Percentiles rank a stretch among this genome's conserved stretches.
These are phyloP conservation scores for Candida hungchunana DNA, from an alignment of 805 yeast species.

Conservation along the genomic window DNA sequence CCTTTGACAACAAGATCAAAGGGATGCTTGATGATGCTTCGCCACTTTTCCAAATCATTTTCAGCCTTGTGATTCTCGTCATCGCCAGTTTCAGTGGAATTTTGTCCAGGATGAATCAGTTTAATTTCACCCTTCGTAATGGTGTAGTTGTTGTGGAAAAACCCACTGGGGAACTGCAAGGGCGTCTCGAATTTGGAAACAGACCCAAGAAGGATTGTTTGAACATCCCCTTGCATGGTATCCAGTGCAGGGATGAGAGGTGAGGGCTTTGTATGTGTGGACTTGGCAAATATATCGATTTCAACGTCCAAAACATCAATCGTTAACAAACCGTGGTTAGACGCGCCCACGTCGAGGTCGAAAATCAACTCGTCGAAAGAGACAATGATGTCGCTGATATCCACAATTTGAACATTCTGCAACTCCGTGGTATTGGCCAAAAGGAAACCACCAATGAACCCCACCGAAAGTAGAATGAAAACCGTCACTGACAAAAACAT, in stretches of 20 bases:
- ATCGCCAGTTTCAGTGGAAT: slow-evolving; percentile 24
- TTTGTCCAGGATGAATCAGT: slow-evolving; percentile 66
- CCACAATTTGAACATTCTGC: slow-evolving; percentile 54
- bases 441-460: slow-evolving; percentile 79
- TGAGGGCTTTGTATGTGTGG: slow-evolving; percentile 38
- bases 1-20: slow-evolving; percentile 86
- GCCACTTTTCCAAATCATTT: slow-evolving; percentile 58
- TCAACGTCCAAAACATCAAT: slow-evolving; percentile 62
- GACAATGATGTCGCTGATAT: slow-evolving; percentile 68
- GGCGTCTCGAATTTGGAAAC: slow-evolving; percentile 66
- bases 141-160: slow-evolving; percentile 58
- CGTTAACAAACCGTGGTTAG: slow-evolving; percentile 82
- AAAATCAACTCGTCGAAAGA: slow-evolving; percentile 83
- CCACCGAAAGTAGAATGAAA: slow-evolving; percentile 54
- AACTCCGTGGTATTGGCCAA: slow-evolving; percentile 85
- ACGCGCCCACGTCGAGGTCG: slow-evolving; percentile 70
- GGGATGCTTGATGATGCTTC: slow-evolving; percentile 65
- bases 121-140: slow-evolving; percentile 67
- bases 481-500: slow-evolving; percentile 33
- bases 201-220: slow-evolving; percentile 75
- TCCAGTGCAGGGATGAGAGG: slow-evolving; percentile 10
- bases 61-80: slow-evolving; percentile 26
- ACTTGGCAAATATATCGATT: slow-evolving; percentile 80
- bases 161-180: slow-evolving; percentile 69
- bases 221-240: slow-evolving; percentile 19